phyloP scores from a whole-genome alignment of 495 filamentous ascomycete species.

The Talaromyces wortmannii region DNA sequence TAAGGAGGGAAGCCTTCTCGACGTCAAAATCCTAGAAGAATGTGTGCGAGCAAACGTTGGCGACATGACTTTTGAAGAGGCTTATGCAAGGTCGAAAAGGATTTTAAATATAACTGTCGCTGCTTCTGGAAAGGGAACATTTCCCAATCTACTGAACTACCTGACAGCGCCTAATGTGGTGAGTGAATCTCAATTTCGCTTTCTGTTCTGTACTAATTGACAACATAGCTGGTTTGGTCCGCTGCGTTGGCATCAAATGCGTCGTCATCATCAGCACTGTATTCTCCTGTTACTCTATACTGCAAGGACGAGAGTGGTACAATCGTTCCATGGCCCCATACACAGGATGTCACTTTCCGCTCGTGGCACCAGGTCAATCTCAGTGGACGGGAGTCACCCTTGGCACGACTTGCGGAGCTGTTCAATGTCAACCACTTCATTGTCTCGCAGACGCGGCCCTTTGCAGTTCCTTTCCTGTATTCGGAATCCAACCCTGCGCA shows the following conservation, averaged over 20 bases:
- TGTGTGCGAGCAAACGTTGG: slow-evolving; percentile 82
- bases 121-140: slow-evolving; percentile 62
- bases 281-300: slow-evolving; percentile 62
- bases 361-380: slow-evolving; percentile 64
- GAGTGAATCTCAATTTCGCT: slow-evolving; percentile 25
- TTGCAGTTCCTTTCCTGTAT: slow-evolving; percentile 83
- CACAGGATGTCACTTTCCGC: slow-evolving; percentile 58
- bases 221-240: slow-evolving; percentile 72
- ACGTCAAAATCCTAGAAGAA: slow-evolving; percentile 74
- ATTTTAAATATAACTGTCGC: slow-evolving; percentile 91
- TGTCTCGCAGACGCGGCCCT: slow-evolving; percentile 92
- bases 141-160: slow-evolving; percentile 85
- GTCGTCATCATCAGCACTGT: slow-evolving; percentile 58
- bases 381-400: slow-evolving; percentile 70
- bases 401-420: slow-evolving; percentile 77
- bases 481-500: slow-evolving; percentile 70
- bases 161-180: slow-evolving; percentile 92
- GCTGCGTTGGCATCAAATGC: slow-evolving; percentile 90
- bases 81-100: slow-evolving; percentile 76
- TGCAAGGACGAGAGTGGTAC: slow-evolving; percentile 77
- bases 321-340: slow-evolving; percentile 72
- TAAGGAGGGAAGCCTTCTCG: slow-evolving; percentile 74
- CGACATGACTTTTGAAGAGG: slow-evolving; percentile 90
- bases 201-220: slow-evolving; percentile 3
- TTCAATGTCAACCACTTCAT: slow-evolving; percentile 99